phyloP scores from a whole-genome alignment of 768 basidiomycete species.

The Podaxis sp. region DNA sequence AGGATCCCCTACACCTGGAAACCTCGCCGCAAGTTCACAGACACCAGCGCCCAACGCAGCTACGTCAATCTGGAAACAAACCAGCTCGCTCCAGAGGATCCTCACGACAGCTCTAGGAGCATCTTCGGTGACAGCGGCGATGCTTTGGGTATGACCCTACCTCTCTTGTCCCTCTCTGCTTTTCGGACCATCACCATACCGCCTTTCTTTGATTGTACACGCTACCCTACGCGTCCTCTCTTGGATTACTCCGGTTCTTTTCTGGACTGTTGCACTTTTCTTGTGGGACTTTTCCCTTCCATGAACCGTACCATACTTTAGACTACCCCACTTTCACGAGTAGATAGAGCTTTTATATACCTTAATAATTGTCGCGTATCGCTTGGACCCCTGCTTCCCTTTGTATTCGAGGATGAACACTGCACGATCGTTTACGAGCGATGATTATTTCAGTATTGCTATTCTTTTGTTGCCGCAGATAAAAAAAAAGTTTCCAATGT shows the following conservation, averaged over 20 bases:
- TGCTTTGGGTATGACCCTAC: slow-evolving; percentile 7
- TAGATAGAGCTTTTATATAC: slow-evolving; percentile 1
- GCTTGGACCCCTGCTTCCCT: background rate
- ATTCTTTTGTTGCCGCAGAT: background rate
- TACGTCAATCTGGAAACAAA: background rate
- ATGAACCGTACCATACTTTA: background rate
- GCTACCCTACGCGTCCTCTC: slow-evolving; percentile 7
- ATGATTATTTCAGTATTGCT: background rate
- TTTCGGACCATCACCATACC: background rate
- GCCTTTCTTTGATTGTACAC: slow-evolving; percentile 9
- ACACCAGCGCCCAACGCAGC: slow-evolving; percentile 6
- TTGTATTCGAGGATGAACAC: background rate
- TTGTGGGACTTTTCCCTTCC: background rate
- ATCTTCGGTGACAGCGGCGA: slow-evolving; percentile 6
- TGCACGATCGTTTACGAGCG: background rate
- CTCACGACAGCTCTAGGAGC: slow-evolving; percentile 3
- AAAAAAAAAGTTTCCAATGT: background rate
- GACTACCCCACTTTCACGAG: slow-evolving; percentile 2
- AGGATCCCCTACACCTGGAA: slow-evolving; percentile 8
- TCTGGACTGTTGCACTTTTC: background rate
- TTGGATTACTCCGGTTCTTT: background rate
- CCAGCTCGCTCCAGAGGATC: slow-evolving; percentile 7
- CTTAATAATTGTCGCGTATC: background rate
- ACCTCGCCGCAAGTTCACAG: slow-evolving; percentile 10
- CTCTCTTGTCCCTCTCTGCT: background rate